Conservation (phyloP, 345 rosid species). For the Arabis hirsuta region DNA sequence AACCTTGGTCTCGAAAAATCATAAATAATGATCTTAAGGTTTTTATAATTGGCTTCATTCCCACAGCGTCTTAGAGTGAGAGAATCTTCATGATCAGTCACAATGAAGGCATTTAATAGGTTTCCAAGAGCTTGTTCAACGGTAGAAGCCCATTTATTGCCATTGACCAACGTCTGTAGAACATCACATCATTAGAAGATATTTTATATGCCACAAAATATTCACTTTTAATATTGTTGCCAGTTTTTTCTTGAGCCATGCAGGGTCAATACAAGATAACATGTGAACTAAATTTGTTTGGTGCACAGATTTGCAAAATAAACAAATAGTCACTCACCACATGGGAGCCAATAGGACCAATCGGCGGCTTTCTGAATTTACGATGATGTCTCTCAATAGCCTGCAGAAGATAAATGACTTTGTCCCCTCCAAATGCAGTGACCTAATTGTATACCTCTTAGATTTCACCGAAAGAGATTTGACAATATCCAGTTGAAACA, state of each 20-base stretch:
- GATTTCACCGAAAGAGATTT: slow-evolving; percentile 15
- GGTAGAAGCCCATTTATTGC: slow-evolving; percentile 84
- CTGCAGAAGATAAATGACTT: slow-evolving; percentile 73
- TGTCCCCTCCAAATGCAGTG: slow-evolving; percentile 95
- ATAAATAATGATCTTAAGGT: slow-evolving; percentile 77
- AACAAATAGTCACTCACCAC: slow-evolving; percentile 60
- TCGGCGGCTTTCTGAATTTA: slow-evolving; percentile 71
- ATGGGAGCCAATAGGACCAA: slow-evolving; percentile 98
- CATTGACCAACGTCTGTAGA: slow-evolving; percentile 70
- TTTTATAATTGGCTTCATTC: slow-evolving; percentile 61
- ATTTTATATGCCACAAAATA: slow-evolving; percentile 11
- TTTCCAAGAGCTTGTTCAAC: slow-evolving; percentile 90
- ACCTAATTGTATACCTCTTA: slow-evolving; percentile 52
- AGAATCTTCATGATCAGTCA: slow-evolving; percentile 78
- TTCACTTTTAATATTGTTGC: slow-evolving; percentile 11
- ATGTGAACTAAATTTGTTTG: slow-evolving; percentile 18
- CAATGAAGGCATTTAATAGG: slow-evolving; percentile 92
- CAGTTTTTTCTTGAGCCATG: slow-evolving; percentile 19
- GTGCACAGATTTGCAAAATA: slow-evolving; percentile 16
- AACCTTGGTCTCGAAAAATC: slow-evolving; percentile 92
- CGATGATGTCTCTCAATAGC: slow-evolving; percentile 69
- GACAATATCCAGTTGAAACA: slow-evolving; percentile 18
- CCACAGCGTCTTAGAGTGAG: slow-evolving; percentile 75
- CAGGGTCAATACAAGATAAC: slow-evolving; percentile 1
- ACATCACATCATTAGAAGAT: slow-evolving; percentile 27